Conservation (phyloP, 1,284 basidiomycete genomes). For the Cutaneotrichosporon sp. region DNA sequence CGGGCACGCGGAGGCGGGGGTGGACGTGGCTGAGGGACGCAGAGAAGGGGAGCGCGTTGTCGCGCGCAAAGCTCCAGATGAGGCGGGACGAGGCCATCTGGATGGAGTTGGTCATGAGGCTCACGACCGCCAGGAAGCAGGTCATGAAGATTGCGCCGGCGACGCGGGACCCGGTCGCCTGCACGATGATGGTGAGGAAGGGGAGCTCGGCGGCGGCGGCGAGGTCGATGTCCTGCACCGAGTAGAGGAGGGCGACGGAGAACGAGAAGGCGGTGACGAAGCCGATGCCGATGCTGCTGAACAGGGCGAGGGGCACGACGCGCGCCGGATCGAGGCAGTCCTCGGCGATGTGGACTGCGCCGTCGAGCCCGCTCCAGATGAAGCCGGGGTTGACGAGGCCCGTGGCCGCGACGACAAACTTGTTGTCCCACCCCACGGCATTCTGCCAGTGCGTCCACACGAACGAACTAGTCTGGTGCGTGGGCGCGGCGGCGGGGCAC, state of each 20-base stretch:
- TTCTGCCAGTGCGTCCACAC: conserved; percentile 20
- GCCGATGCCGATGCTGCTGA: conserved; percentile 14
- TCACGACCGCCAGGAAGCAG: conserved; percentile 14
- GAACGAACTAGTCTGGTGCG: conserved; percentile 14
- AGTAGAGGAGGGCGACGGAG: conserved; percentile 20
- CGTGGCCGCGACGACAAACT: conserved; percentile 22
- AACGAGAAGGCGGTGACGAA: conserved; percentile 17
- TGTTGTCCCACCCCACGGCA: conserved; percentile 16
- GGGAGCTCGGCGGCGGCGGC: conserved; percentile 16
- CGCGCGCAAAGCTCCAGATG: conserved; percentile 24
- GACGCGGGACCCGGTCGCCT: conserved; percentile 16
- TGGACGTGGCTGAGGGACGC: conserved; percentile 7
- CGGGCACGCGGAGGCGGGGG: conserved; percentile 18
- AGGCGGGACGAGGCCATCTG: conserved; percentile 20
- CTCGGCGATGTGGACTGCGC: conserved; percentile 23
- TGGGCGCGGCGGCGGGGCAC: conserved; percentile 10
- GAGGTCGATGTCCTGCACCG: conserved; percentile 17
- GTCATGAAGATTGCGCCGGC: conserved; percentile 17
- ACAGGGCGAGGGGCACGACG: conserved; percentile 18
- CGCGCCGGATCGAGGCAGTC: conserved; percentile 17
- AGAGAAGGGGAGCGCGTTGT: conserved; percentile 18
- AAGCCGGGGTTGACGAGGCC: conserved; percentile 24
- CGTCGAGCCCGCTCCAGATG: conserved; percentile 20
- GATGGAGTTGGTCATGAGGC: conserved; percentile 20
- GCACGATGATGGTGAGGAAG: conserved; percentile 23